A percentile compares a stretch with the other conserved stretches of the same genome.
Conservation (phyloP, 2,329 filamentous ascomycete genomes). For the Pseudogymnoascus sp. region DNA sequence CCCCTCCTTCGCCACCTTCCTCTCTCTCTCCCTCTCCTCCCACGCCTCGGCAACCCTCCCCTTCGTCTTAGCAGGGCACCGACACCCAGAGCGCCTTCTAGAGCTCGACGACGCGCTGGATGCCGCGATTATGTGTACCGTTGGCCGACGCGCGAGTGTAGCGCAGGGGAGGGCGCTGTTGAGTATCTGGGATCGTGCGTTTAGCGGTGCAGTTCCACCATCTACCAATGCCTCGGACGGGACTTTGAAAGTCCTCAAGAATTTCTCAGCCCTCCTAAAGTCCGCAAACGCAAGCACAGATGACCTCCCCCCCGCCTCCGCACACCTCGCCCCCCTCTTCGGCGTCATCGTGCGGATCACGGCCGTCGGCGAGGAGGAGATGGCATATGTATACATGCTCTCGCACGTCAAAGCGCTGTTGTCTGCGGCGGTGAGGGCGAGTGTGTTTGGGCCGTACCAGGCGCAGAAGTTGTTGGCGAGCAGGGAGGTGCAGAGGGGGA, state of each 20-base stretch:
- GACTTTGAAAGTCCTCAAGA: slow-evolving; percentile 21
- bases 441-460: slow-evolving; percentile 74
- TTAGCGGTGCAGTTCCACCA: slow-evolving; percentile 37
- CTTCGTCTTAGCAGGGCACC: slow-evolving; percentile 64
- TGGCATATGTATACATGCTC: slow-evolving; percentile 70
- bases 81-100: slow-evolving; percentile 44
- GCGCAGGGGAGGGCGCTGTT: slow-evolving; percentile 71
- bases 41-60: slow-evolving; percentile 68
- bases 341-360: slow-evolving; percentile 60
- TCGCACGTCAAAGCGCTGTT: slow-evolving; percentile 70
- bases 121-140: slow-evolving; percentile 70
- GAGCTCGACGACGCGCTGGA: slow-evolving; percentile 69
- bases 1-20: slow-evolving; percentile 56
- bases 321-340: slow-evolving; percentile 65
- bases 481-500: slow-evolving; percentile 47
- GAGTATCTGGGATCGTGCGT: slow-evolving; percentile 68
- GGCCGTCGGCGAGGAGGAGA: slow-evolving; percentile 52
- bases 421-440: slow-evolving; percentile 69
- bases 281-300: slow-evolving; percentile 12
- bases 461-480: slow-evolving; percentile 67
- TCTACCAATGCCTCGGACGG: slow-evolving; percentile 19
- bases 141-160: slow-evolving; percentile 67
- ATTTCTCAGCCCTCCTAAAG: slow-evolving; percentile 24
- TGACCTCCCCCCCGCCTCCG: slow-evolving; percentile 42
- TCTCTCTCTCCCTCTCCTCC: slow-evolving; percentile 63